These are phyloP conservation scores for Pestalotiopsis sp. DNA, from an alignment of 2,329 filamentous ascomycete genomes.

Conservation along the genomic window DNA sequence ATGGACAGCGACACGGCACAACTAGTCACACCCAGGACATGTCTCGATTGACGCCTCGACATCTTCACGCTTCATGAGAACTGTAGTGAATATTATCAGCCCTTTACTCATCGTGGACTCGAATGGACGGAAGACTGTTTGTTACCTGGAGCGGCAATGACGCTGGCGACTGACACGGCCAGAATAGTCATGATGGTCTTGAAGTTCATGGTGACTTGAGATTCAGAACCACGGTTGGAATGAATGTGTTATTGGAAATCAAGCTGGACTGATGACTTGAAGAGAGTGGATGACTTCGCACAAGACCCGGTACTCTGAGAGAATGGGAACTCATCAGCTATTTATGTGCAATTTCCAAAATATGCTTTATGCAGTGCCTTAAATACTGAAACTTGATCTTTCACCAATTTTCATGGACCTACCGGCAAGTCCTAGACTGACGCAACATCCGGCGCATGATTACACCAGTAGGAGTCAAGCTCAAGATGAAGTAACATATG, in stretches of 20 bases:
- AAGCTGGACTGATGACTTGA: not conserved
- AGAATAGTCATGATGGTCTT: conserved; percentile 1
- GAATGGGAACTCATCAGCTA: too few relatives aligned
- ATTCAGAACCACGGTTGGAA: not conserved
- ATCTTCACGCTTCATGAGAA: not conserved
- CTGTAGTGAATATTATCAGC: not conserved
- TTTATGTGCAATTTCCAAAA: too few relatives aligned
- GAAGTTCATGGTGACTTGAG: not conserved
- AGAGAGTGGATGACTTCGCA: not conserved
- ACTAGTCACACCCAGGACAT: too few relatives aligned
- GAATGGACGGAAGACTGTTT: not conserved
- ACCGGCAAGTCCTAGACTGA: not conserved
- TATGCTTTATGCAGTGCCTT: too few relatives aligned
- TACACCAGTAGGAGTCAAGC: not conserved
- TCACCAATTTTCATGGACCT: too few relatives aligned
- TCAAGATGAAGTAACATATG: not conserved
- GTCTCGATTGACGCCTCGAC: not conserved
- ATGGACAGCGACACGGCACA: too few relatives aligned
- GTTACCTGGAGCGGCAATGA: conserved; percentile 8
- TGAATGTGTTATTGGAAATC: not conserved
- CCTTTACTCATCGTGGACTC: too few relatives aligned
- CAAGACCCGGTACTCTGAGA: too few relatives aligned
- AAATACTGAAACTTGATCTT: too few relatives aligned
- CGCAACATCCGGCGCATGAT: not conserved
- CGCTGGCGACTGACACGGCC: not conserved